Evolutionary conservation across 176 grass and related monocot genomes (phyloP).

Genomic region (Bonia amplexicaulis): DNA sequence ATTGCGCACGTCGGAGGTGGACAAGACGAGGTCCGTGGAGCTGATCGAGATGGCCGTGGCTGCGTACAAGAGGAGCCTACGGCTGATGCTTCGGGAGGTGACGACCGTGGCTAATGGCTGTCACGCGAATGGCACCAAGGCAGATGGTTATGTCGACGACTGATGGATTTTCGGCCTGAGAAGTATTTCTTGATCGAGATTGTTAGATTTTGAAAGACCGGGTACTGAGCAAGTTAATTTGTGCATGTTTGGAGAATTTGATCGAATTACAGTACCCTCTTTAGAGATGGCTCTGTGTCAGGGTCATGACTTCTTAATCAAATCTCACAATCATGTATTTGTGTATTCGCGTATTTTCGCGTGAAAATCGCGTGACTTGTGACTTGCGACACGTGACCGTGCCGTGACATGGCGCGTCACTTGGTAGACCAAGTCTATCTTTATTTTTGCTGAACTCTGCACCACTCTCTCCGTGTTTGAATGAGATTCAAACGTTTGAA

Average conservation of each 20-base stretch:
- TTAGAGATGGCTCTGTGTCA: background rate
- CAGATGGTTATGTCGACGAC: background rate
- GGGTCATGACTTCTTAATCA: no score
- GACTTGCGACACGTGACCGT: no score
- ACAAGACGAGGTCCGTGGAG: background rate
- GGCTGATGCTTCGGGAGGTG: constrained; percentile 1
- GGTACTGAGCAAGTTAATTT: background rate
- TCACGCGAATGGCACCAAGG: background rate
- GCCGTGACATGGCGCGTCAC: no score
- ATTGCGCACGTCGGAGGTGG: background rate
- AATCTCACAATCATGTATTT: no score
- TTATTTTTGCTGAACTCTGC: no score
- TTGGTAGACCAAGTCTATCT: no score
- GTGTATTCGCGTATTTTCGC: no score
- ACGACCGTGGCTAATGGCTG: background rate
- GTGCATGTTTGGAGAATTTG: background rate
- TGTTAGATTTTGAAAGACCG: background rate
- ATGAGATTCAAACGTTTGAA: no score
- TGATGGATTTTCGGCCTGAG: background rate
- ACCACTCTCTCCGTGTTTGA: no score
- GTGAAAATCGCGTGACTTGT: no score
- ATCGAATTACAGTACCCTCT: background rate
- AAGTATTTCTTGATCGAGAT: background rate
- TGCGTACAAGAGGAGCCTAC: constrained; percentile 12
- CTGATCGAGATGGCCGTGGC: background rate